Conservation (phyloP, 164 flowering plant species). For the Aristolochia contorta region DNA sequence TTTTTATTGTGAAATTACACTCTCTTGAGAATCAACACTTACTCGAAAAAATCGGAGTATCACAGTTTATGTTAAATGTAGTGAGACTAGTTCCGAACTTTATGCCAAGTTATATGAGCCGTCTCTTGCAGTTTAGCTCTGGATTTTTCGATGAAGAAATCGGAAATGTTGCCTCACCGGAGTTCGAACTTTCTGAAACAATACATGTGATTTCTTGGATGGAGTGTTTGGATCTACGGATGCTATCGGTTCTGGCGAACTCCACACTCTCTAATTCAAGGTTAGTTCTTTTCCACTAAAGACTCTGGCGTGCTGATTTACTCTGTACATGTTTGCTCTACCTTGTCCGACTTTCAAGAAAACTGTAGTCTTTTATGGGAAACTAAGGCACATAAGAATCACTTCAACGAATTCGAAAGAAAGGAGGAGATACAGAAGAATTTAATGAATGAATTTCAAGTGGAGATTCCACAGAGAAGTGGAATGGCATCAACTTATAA, state of each 20-base stretch:
- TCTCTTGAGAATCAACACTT: neutral
- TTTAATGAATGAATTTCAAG: no score
- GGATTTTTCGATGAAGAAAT: neutral
- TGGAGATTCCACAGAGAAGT: no score
- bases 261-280: constrained; percentile 28
- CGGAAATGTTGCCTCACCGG: neutral
- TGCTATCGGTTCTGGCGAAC: constrained; percentile 26
- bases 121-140: constrained; percentile 2
- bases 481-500: no score
- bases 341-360: neutral
- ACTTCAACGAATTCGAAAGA: no score
- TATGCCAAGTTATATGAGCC: neutral
- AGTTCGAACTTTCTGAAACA: constrained; percentile 8
- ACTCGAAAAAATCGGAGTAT: neutral
- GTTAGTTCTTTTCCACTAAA: constrained; percentile 7
- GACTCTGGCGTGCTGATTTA: neutral
- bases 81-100: neutral
- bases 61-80: neutral
- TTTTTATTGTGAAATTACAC: neutral
- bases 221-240: constrained; percentile 26
- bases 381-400: no score
- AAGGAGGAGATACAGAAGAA: no score
- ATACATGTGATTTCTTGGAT: constrained; percentile 31
- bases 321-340: neutral
- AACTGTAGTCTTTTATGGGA: neutral